phyloP scores from a whole-genome alignment of 2,329 filamentous ascomycete species.

The Lecanosticta acicola region DNA sequence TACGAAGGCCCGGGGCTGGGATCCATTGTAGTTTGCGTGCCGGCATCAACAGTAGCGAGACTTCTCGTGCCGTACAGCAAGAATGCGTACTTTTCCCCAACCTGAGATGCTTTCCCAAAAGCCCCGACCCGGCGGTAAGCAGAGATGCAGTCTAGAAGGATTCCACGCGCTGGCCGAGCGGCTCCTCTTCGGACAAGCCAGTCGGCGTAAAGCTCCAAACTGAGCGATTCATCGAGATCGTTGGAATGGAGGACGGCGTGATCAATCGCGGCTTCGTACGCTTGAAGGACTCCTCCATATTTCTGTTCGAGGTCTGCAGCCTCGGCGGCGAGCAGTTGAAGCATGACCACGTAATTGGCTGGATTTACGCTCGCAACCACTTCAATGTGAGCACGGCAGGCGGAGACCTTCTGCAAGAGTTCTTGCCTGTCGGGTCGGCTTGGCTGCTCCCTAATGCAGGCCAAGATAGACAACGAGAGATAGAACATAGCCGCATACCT shows the following conservation, averaged over 20 bases:
- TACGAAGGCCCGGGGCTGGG: constrained; percentile 41
- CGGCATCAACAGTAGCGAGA: constrained; percentile 55
- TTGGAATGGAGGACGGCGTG: constrained; percentile 64
- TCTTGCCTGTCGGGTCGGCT: constrained; percentile 38
- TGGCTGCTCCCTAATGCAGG: constrained; percentile 35
- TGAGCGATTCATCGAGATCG: constrained; percentile 65
- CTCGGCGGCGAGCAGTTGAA: constrained; percentile 62
- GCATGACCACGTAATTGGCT: constrained; percentile 67
- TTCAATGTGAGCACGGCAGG: constrained; percentile 56
- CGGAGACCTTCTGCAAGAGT: constrained; percentile 50
- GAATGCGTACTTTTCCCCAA: constrained; percentile 63
- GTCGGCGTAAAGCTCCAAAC: constrained; percentile 68
- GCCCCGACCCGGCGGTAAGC: constrained; percentile 66
- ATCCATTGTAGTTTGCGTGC: constrained; percentile 63
- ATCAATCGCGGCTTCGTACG: constrained; percentile 67
- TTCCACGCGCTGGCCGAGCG: constrained; percentile 62
- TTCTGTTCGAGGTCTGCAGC: constrained; percentile 50
- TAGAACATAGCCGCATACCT: constrained; percentile 41
- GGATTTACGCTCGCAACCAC: constrained; percentile 59
- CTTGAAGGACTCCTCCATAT: constrained; percentile 51
- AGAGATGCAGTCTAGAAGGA: constrained; percentile 61
- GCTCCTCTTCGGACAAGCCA: constrained; percentile 62
- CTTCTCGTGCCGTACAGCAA: constrained; percentile 60
- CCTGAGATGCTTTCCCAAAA: constrained; percentile 60
- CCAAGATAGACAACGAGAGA: constrained; percentile 39